Evolutionary conservation across 192 early-diverging fungal genomes (phyloP), one percentile per base, ranked within the genome.

Genomic region (Martensiomyces pterosporus): DNA sequence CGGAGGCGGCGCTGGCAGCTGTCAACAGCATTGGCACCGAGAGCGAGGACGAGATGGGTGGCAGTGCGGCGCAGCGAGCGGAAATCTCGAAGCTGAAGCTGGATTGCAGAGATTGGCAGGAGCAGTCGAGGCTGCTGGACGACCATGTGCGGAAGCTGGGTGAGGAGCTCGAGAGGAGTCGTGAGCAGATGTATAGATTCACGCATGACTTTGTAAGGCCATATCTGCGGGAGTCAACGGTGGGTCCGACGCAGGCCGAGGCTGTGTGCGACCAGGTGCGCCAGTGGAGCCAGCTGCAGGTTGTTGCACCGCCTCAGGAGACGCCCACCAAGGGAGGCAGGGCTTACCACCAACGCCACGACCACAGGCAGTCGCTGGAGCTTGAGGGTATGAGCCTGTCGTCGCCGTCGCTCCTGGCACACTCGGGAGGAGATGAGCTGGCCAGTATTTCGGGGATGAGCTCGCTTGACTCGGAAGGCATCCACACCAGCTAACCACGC

Each of bases 271-370:
- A 57, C 14, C 38, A 51, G 8, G 39, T 57, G 50, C 57, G 53
- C 21, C 53, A 60, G 50, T 73, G 69, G 69, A 61, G 62, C 54
- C 56, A 64, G 57, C 49, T 61, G 38, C 56, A 60, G 38, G 49
- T 59, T 13, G 43, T 58, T 44, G 48, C 60, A 41, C 61, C 61
- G n/a, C 16, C 51, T n/a, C 40, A 55, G 9, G 32, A 43, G 1
- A 53, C 69, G 27, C 61, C 69, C 13, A 55, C 52, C 9, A 59
- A 46, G 39, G 15, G 37, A 14, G 26, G 24, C 22, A 21, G 43
- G n/a, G n/a, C n/a, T n/a, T n/a, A n/a, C n/a, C n/a, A n/a, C n/a
- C n/a, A n/a, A n/a, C n/a, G n/a, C n/a, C n/a, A n/a, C 13, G 18
- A 15, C 9, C 17, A n/a, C 8, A 12, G 17, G 25, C 29, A 23